A percentile compares a stretch with the other conserved stretches of the same genome.
These are phyloP conservation scores for Mallotus nudiflorus DNA, from an alignment of 345 rosid species.

Conservation along the genomic window DNA sequence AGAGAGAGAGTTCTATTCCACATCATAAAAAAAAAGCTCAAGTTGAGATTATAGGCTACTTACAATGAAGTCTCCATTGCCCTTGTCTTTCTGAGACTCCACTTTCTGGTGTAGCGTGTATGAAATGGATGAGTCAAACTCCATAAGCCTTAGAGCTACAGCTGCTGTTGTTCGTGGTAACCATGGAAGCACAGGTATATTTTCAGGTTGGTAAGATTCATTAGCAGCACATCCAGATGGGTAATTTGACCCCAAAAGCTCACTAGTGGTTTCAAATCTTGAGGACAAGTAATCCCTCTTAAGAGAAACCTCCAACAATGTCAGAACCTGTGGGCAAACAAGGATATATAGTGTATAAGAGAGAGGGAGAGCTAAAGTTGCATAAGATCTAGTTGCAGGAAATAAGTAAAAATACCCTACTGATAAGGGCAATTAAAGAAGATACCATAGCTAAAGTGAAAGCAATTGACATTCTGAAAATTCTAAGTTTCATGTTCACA, in stretches of 20 bases:
- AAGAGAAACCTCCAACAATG: slow-evolving; percentile 56
- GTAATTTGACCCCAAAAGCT: slow-evolving; percentile 44
- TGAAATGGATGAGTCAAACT: slow-evolving; percentile 56
- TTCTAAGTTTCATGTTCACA: not conserved
- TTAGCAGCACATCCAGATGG: slow-evolving; percentile 15
- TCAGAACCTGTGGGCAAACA: slow-evolving; percentile 46
- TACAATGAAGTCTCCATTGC: slow-evolving; percentile 45
- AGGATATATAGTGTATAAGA: not conserved
- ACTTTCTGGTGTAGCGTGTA: slow-evolving; percentile 49
- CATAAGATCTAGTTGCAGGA: not conserved
- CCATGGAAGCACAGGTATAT: slow-evolving; percentile 63
- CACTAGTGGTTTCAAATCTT: slow-evolving; percentile 65
- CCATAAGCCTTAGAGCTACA: slow-evolving; percentile 64
- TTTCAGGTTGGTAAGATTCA: slow-evolving; percentile 25
- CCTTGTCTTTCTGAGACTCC: slow-evolving; percentile 47
- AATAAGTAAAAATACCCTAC: not conserved
- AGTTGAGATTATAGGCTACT: slow-evolving; percentile 28
- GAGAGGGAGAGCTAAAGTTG: not conserved
- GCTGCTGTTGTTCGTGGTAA: slow-evolving; percentile 76
- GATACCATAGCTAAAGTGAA: not conserved
- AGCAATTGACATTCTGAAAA: not conserved
- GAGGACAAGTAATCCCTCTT: slow-evolving; percentile 64
- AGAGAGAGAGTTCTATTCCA: not conserved
- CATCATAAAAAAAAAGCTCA: not conserved
- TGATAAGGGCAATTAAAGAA: not conserved